Evolutionary conservation across 2,329 filamentous ascomycete species (phyloP), one percentile per base, ranked within the genome.

Genomic region (Penicillium polonicum): DNA sequence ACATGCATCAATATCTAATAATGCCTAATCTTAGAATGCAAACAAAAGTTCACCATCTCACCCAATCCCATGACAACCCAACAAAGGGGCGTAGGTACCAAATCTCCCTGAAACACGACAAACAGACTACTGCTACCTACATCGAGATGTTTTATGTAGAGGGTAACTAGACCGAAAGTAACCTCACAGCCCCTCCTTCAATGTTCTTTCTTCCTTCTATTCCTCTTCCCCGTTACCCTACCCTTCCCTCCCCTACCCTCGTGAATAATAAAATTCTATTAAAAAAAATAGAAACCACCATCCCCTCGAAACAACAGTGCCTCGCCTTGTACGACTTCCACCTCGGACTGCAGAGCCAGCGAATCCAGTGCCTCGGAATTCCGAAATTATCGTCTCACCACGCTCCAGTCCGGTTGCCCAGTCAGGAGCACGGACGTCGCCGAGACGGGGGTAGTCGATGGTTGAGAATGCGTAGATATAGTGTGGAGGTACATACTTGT

Each of bases 331-430:
- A 56, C 57, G 36, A 59, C 57, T 31, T 50, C 46, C 19, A 42
- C 8, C 27, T 48, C 55, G 36, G 55, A 57, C 55, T 57, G 49
- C 43, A 53, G 49, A 53, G 9, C 45, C 57, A 56, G 21, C 57
- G 57, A 59, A 59, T 59, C 57, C 52, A 56, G 57, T 51, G 46
- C 46, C 46, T 59, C 57, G 57, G 57, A 59, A 59, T 59, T 59
- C 57, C 52, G 52, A 59, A 56, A 46, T 56, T 46, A 45, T 39
- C 57, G 52, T 59, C 57, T 55, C 52, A 56, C 52, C 51, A 51
- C 39, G 46, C 57, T 19, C 45, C 56, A 55, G 46, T 55, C 51
- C 51, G 9, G 25, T 55, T 38, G 9, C 23, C 51, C 55, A 45
- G 49, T 43, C 25, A 35, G 48, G 33, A 55, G 38, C 38, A 55